These are phyloP conservation scores for barley (Hordeum vulgare) DNA, from an alignment of 176 grass and related monocot genomes.

Conservation along the genomic window DNA sequence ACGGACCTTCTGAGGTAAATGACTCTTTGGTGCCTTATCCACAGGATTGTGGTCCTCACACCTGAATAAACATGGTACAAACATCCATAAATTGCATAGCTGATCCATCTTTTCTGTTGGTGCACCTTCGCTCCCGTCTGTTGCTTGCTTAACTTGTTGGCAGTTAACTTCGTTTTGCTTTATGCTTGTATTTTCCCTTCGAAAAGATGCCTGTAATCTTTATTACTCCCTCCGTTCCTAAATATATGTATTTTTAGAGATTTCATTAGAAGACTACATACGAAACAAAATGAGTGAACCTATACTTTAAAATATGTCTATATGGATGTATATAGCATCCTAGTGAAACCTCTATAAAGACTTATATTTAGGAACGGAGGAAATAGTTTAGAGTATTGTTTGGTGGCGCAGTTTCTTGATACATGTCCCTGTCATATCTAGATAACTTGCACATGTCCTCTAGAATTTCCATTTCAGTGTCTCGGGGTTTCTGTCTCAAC, in stretches of 20 bases:
- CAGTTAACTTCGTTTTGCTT: background rate
- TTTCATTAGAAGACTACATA: too few species aligned
- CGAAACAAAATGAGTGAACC: too few species aligned
- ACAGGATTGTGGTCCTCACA: too few species aligned
- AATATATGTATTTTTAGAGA: too few species aligned
- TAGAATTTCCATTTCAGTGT: slow-evolving; percentile 13
- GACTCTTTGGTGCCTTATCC: too few species aligned
- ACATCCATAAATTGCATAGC: slow-evolving; percentile 31
- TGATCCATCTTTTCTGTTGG: slow-evolving; percentile 25
- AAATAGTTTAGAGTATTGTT: background rate
- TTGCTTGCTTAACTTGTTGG: slow-evolving; percentile 15
- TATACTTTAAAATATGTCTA: too few species aligned
- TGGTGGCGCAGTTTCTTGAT: background rate
- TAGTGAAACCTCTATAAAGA: too few species aligned
- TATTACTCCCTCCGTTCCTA: too few species aligned
- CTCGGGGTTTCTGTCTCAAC: slow-evolving; percentile 13
- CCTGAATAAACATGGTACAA: background rate
- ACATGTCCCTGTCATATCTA: slow-evolving; percentile 11
- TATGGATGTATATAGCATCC: too few species aligned
- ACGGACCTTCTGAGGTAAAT: too few species aligned
- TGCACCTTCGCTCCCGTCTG: background rate
- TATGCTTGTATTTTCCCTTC: background rate
- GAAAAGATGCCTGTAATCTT: background rate
- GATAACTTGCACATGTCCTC: background rate
- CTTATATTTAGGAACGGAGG: too few species aligned